Base-by-base conservation (phyloP, 805 yeast species). In the Yarrowia bubula region DNA sequence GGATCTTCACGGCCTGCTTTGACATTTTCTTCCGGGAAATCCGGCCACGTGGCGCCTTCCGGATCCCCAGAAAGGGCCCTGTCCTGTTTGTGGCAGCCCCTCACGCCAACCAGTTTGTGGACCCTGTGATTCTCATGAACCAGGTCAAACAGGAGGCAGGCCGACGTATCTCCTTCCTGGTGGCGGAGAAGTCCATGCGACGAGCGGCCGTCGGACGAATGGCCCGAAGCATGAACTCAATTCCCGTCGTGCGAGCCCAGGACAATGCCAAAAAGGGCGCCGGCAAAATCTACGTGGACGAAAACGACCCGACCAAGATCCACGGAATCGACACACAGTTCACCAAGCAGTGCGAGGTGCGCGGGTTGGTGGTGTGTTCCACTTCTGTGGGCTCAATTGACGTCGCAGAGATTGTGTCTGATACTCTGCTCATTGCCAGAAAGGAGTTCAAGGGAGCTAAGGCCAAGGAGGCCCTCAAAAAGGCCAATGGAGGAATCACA, bases 11-110 rank as follows among this genome's bases (percentile, higher is more conserved):
- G 18, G 71, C 77, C 37, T 80, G 84, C 9, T 85, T 86, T 70
- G 82, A 83, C 70, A 80, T 87, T 50, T 93, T 93, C 78, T 93
- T 93, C 77, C 78, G 98, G 66, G 97, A 92, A 73, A 91, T 93
- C 68, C 82, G 90, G 63, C 86, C 95, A 3, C 82, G 98, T 67
- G 97, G 98, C 0, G 91, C 96, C 0, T 90, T 85, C 76, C 83
- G 83, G 53, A 81, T 85, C 60, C 88, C 89, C 13, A 79, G 82
- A 35, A 75, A 81, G 9, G 98, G 97, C 0, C 93, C 98, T 0
- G 87, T 92, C 8, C 88, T 93, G 64, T 87, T 95, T 68, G 98
- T 95, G 39, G 96, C 95, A 10, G 99, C 97, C 1, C 98, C 98
- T 1, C 99, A 93, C 78, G 96, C 97, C n/a, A 91, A 91, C 75